Evolutionary conservation across 192 early-diverging fungal genomes (phyloP).

Genomic region (Entophlyctis luteolus): DNA sequence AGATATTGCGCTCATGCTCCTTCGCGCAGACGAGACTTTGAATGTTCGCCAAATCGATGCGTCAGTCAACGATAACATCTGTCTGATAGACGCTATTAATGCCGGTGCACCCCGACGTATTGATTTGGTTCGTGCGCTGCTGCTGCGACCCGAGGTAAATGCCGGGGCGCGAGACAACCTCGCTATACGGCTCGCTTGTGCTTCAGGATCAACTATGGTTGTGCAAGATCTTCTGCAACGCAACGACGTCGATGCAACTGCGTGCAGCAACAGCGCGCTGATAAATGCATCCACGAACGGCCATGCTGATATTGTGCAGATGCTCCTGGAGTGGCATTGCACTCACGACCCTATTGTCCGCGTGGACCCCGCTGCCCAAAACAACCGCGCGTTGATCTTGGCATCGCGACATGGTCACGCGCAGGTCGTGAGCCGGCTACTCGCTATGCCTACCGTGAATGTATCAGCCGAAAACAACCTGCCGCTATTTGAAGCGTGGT

Average conservation of each 20-base stretch:
- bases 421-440: neutral
- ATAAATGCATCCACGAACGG: conserved; percentile 1
- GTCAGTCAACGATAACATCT: neutral
- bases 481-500: conserved; percentile 17
- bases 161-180: neutral
- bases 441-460: neutral
- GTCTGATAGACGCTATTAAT: conserved; percentile 1
- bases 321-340: conserved; percentile 2
- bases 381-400: neutral
- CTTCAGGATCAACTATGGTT: neutral
- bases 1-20: conserved; percentile 1
- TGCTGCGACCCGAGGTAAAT: neutral
- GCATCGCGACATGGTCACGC: neutral
- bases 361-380: neutral
- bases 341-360: neutral
- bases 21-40: neutral
- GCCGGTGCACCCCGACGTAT: neutral
- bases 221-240: neutral
- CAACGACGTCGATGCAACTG: neutral
- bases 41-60: neutral
- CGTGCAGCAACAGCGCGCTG: neutral
- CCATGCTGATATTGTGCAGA: neutral
- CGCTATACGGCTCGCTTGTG: neutral
- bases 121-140: neutral
- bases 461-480: conserved; percentile 10